Percentiles rank a stretch among this genome's conserved stretches.
Evolutionary conservation across 2,329 filamentous ascomycete genomes (phyloP).

Genomic region (Exophiala xenobiotica): DNA sequence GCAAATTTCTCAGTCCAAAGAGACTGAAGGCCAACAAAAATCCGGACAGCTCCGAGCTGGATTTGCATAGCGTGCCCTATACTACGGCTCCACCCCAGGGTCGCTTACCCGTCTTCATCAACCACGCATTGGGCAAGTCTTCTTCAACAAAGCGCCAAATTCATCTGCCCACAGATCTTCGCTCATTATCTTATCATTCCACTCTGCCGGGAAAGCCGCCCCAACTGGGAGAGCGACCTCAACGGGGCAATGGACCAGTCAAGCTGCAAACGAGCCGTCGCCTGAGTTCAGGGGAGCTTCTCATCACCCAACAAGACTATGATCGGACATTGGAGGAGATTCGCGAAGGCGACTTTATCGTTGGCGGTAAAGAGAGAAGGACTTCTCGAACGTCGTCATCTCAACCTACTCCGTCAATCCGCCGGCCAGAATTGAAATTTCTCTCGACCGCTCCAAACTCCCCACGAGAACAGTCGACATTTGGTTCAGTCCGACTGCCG

Average conservation of each 20-base stretch:
- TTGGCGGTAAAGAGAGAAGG: constrained; percentile 26
- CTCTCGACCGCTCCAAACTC: constrained; percentile 20
- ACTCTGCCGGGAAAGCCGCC: constrained; percentile 26
- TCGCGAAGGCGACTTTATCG: constrained; percentile 28
- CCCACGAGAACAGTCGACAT: constrained; percentile 4
- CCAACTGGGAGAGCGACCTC: constrained; percentile 24
- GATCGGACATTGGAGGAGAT: constrained; percentile 30
- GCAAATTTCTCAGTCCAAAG: constrained; percentile 19
- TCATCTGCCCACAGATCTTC: constrained; percentile 6
- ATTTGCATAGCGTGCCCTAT: constrained; percentile 23
- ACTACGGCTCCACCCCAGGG: constrained; percentile 15
- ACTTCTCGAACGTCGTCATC: constrained; percentile 10
- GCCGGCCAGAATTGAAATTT: constrained; percentile 5
- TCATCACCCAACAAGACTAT: constrained; percentile 27
- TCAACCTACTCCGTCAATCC: constrained; percentile 5
- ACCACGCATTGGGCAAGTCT: constrained; percentile 20
- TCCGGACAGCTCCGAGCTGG: constrained; percentile 15
- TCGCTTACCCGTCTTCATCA: constrained; percentile 22
- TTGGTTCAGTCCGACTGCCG: constrained; percentile 8
- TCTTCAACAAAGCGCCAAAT: constrained; percentile 7
- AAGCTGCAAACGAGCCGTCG: constrained; percentile 31
- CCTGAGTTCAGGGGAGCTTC: constrained; percentile 30
- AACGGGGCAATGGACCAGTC: constrained; percentile 31
- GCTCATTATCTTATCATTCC: constrained; percentile 25
- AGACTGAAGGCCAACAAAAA: constrained; percentile 10